Evolutionary conservation across 257 asterid genomes (phyloP), one percentile per base, ranked within the genome.

Genomic region (Buddleja alternifolia): DNA sequence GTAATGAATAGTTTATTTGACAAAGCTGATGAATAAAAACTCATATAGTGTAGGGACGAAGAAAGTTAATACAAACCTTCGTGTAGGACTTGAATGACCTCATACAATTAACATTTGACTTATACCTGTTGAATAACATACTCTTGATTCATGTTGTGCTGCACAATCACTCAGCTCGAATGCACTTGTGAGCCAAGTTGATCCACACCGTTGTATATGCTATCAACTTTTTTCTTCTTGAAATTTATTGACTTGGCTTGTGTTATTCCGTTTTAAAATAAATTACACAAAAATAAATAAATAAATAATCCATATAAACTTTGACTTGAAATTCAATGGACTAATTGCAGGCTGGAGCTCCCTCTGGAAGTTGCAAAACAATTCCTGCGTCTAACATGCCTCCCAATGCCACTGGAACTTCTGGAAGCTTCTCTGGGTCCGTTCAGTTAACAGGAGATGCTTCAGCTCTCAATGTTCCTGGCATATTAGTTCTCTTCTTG

Each of bases 401-500:
- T 69, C 80, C 91, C 39, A 58, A 86, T 7, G 29, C 75, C 69
- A 36, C 84, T 15, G 78, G 60, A 32, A 45, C 79, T 47, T 65
- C 86, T 23, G 99, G 99, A 66, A 93, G 92, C 84, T 88, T 93
- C 85, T 84, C 99, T 9, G 99, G 99, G 41, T 87, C 96, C 9
- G 97, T 90, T 75, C 96, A 93, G 76, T 70, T 93, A 70, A 76
- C 88, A 1, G 94, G 94, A 70, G 85, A 80, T 57, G 90, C 91
- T 75, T 72, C 95, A 48, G 32, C 70, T n/a, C 61, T 71, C 73
- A 56, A 72, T 50, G 45, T 67, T 69, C 78, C 84, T 17, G 57
- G 46, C 76, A 36, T 58, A 53, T 57, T 76, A 24, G 39, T 63
- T 56, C 19, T 75, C 25, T 78, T 69, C 73, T 39, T 77, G n/a